Percentiles rank a stretch among this genome's conserved stretches.
Evolutionary conservation across 441 rosid species (phyloP).

Genomic region (Euphorbia corollata): DNA sequence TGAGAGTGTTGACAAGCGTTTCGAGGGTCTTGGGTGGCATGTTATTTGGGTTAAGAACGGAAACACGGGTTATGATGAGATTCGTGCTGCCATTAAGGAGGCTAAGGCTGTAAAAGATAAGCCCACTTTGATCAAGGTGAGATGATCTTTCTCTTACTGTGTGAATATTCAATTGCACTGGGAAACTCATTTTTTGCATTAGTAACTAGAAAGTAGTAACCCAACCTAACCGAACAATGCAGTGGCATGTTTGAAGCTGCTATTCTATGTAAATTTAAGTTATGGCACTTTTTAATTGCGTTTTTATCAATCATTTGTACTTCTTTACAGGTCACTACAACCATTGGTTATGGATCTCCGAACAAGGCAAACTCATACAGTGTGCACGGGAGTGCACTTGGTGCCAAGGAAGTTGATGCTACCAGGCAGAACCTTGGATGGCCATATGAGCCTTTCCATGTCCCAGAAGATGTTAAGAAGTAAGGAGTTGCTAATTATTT

Average conservation of each 20-base stretch:
- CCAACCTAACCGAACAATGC: background rate
- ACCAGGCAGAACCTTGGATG: slow-evolving; percentile 82
- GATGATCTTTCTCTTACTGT: slow-evolving; percentile 14
- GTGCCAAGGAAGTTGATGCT: slow-evolving; percentile 89
- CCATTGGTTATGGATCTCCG: slow-evolving; percentile 85
- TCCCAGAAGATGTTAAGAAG: slow-evolving; percentile 76
- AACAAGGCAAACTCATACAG: slow-evolving; percentile 77
- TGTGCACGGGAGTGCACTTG: slow-evolving; percentile 80
- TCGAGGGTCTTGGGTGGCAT: slow-evolving; percentile 94
- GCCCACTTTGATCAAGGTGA: slow-evolving; percentile 86
- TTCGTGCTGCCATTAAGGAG: slow-evolving; percentile 89
- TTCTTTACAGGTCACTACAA: slow-evolving; percentile 62
- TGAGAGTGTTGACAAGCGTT: slow-evolving; percentile 66
- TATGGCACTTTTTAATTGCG: background rate
- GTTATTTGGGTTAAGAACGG: slow-evolving; percentile 97
- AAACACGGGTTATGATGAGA: slow-evolving; percentile 82
- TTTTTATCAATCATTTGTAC: slow-evolving; percentile 10
- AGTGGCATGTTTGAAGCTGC: background rate
- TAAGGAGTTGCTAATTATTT: slow-evolving; percentile 22
- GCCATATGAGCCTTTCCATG: slow-evolving; percentile 76
- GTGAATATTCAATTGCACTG: background rate
- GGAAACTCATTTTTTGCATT: no score
- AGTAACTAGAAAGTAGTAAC: no score
- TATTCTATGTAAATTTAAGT: background rate
- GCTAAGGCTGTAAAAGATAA: slow-evolving; percentile 85